Evolutionary conservation across 371 early-diverging fungal genomes (phyloP), one percentile per base, ranked within the genome.

Genomic region (Choanephora cucurbitarum): DNA sequence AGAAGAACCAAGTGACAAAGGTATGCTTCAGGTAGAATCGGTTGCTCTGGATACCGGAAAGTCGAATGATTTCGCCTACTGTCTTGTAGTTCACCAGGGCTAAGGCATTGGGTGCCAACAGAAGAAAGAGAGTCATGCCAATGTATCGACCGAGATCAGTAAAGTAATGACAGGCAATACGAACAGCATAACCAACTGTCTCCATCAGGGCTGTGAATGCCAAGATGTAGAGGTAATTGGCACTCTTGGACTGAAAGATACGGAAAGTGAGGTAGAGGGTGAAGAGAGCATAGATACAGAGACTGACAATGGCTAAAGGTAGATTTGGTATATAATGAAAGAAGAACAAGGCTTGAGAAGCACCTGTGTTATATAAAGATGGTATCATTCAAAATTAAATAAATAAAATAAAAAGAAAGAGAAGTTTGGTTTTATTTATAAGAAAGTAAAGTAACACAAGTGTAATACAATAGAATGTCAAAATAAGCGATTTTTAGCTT

Each of bases 181-280:
- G 67, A 28, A 67, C 34, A 5, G 51, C 53, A 44, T 72, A 72
- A 2, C 72, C 72, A 3, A 67, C 14, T 3, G 64, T 48, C 28
- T 72, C 72, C 45, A 59, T 47, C 11, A 71, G 22, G 18, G 72
- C 68, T 1, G 72, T 72, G 9, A 40, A 49, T 11, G 60, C 28
- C 33, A 72, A 52, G n/a, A 72, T 55, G 31, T 66, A 52, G 32
- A 72, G 33, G 17, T 37, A 55, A 3, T 45, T 45, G 14, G 46
- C 46, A 46, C 55, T 55, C 23, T 39, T 46, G 33, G 41, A n/a
- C 9, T 24, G 15, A 17, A 24, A 55, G 28, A 55, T 37, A 9
- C 46, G 32, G 13, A 22, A 21, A 0, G 44, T 37, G 14, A 55
- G 45, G 39, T 46, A 46, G 19, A 55, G 13, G 19, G 37, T 46